Conservation (phyloP, 2,329 filamentous ascomycete genomes). For the Trichoderma brevicompactum region DNA sequence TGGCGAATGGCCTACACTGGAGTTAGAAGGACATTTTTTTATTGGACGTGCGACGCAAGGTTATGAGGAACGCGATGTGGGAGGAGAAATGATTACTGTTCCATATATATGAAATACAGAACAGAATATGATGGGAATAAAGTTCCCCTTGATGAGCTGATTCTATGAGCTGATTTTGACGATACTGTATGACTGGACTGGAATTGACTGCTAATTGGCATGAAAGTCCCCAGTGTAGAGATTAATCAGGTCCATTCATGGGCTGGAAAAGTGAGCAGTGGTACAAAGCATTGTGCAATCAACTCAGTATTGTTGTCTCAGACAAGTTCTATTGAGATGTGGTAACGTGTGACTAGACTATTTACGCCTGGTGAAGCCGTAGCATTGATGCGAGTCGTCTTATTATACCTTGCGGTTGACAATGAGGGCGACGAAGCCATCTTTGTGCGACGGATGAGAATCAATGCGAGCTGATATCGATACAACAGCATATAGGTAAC, state of each 20-base stretch:
- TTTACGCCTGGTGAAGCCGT: not conserved
- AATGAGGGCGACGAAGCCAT: not conserved
- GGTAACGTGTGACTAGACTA: constrained; percentile 17
- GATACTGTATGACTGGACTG: not conserved
- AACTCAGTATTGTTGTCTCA: not conserved
- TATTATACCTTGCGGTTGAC: not conserved
- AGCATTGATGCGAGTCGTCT: not conserved
- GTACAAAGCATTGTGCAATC: not conserved
- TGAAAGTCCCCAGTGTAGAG: no score
- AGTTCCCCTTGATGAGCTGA: not conserved
- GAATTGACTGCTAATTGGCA: not conserved
- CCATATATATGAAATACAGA: constrained; percentile 3
- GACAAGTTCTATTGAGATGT: not conserved
- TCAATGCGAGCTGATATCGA: not conserved
- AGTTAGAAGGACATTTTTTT: not conserved
- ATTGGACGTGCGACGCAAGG: not conserved
- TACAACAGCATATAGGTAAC: not conserved
- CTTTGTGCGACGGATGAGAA: not conserved
- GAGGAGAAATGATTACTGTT: not conserved
- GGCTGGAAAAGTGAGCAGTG: not conserved
- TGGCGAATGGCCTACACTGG: constrained; percentile 1
- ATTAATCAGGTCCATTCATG: not conserved
- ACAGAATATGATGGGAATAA: not conserved
- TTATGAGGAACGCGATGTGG: not conserved
- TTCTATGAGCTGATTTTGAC: not conserved